A percentile compares a stretch with the other conserved stretches of the same genome.
Conservation (phyloP, 1,284 basidiomycete genomes). For the Cystobasidium slooffiae region DNA sequence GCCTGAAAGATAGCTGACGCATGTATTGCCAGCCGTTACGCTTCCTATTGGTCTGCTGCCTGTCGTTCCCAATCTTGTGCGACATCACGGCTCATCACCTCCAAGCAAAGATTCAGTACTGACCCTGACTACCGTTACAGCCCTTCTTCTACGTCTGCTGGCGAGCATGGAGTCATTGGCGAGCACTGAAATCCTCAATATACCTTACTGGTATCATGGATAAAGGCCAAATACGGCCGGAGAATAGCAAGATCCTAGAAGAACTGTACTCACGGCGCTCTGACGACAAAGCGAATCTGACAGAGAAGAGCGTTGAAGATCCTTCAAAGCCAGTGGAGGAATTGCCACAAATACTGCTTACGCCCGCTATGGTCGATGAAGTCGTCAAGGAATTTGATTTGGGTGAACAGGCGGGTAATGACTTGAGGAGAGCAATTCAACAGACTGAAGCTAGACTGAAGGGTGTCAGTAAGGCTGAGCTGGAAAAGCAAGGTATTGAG, state of each 20-base stretch:
- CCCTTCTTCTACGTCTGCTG: conserved; percentile 61
- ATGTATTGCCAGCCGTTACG: conserved; percentile 46
- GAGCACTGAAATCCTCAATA: conserved; percentile 52
- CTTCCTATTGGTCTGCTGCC: conserved; percentile 60
- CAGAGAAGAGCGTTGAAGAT: not conserved
- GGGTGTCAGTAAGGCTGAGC: not conserved
- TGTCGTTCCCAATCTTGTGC: conserved; percentile 59
- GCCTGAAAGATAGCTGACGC: not conserved
- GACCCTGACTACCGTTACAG: not conserved
- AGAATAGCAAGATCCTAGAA: conserved; percentile 23
- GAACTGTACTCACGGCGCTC: conserved; percentile 28
- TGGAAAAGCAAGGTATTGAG: not conserved
- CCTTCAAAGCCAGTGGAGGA: not conserved
- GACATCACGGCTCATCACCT: not conserved
- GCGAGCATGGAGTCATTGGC: conserved; percentile 60
- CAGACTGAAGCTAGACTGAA: conserved; percentile 57
- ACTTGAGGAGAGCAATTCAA: conserved; percentile 58
- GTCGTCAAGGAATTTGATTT: conserved; percentile 56
- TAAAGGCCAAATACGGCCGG: conserved; percentile 44
- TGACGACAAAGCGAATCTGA: conserved; percentile 13
- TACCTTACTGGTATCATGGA: conserved; percentile 51
- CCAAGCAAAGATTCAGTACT: not conserved
- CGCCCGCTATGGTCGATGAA: conserved; percentile 53
- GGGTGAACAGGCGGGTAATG: conserved; percentile 56
- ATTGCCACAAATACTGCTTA: conserved; percentile 45